phyloP scores from a whole-genome alignment of 345 rosid species.

The Erysimum cheiranthoides region DNA sequence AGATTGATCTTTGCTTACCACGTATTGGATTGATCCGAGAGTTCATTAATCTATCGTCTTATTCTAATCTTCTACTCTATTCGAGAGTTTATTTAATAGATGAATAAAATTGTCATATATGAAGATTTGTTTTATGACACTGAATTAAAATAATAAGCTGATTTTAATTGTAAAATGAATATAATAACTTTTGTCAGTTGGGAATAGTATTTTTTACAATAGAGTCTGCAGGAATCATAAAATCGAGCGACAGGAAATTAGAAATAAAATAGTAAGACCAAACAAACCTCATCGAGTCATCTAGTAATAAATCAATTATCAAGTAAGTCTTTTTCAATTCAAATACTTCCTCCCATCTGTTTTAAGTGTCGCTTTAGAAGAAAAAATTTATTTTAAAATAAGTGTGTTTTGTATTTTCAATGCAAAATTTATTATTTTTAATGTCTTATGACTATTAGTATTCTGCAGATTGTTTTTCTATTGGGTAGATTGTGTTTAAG shows the following conservation, averaged over 20 bases:
- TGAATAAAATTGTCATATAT: not conserved
- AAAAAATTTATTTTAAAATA: no score
- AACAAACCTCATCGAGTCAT: not conserved
- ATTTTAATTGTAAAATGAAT: not conserved
- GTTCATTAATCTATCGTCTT: not conserved
- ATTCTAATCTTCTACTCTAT: not conserved
- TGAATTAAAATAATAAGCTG: not conserved
- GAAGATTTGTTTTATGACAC: not conserved
- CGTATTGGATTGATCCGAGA: not conserved
- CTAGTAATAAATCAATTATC: not conserved
- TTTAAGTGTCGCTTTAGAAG: no score
- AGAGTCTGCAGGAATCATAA: not conserved
- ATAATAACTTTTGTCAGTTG: not conserved
- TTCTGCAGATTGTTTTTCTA: no score
- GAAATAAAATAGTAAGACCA: not conserved
- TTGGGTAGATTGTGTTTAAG: no score
- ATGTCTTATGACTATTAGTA: no score
- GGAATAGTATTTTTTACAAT: not conserved
- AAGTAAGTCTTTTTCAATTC: no score
- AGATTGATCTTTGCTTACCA: slow-evolving; percentile 18
- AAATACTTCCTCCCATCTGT: no score
- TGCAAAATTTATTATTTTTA: no score
- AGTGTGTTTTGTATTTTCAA: no score
- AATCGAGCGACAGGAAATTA: not conserved
- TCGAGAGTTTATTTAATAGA: not conserved